Base-by-base conservation (phyloP, 441 rosid species). In the Jatropha podagrica region DNA sequence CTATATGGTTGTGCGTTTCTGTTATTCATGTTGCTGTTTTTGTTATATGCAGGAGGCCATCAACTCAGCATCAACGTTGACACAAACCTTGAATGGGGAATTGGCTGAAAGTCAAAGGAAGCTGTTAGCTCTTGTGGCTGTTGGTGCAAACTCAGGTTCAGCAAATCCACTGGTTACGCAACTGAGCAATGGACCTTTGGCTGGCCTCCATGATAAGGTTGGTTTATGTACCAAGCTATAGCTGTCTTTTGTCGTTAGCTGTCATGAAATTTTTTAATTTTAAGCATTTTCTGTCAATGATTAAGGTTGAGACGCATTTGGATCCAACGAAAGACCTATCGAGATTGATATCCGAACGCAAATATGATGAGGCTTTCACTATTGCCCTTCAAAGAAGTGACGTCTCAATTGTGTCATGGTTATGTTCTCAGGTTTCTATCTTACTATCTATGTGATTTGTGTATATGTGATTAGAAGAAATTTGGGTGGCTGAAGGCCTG, bases 281-380 rank as follows among this genome's bases (percentile, higher is more conserved):
- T 51, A 49, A 60, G 52, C n/a, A 40, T 38, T 60, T 59, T 23
- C 40, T 12, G 12, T 48, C 63, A n/a, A 42, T 58, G 10, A 46
- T 66, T 71, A 68, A 84, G 85, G 84, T 79, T 66, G 94, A 89
- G 82, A 79, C 87, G 20, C 91, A 81, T 12, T 14, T 85, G 72
- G 90, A 91, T 87, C 96, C 96, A 67, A 89, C 86, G 49, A 84
- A 88, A 75, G 92, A 91, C 63, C 80, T 91, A 38, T 81, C 88
- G 20, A 86, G 90, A 77, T 78, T 91, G 83, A 69, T 91, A 56
- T 75, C 85, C 12, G 96, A 88, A 73, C 77, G 61, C 58, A 88
- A 90, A 80, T 91, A 81, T 51, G 94, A 89, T 68, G 94, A 87
- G 76, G 94, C 96, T 49, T 91, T 91, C 74, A 82, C 88, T 4